phyloP scores from a whole-genome alignment of 768 basidiomycete genomes.

The Lentinula sp. region DNA sequence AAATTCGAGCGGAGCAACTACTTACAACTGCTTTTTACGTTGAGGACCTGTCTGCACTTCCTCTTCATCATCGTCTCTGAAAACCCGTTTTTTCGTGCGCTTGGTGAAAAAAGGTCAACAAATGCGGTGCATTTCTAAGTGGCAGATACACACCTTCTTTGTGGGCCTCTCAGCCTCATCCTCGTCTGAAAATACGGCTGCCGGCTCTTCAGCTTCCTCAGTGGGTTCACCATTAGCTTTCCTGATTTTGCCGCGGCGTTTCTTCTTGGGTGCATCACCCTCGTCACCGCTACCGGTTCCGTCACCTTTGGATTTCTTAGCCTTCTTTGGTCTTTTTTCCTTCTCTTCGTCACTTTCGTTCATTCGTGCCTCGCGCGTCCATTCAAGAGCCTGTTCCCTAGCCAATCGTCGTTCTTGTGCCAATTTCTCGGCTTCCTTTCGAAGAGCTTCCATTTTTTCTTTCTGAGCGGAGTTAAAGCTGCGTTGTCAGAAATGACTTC shows the following conservation, averaged over 20 bases:
- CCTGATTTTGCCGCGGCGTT: slow-evolving; percentile 62
- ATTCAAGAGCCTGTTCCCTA: slow-evolving; percentile 74
- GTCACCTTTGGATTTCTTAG: slow-evolving; percentile 46
- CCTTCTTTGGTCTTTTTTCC: slow-evolving; percentile 56
- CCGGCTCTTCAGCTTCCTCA: slow-evolving; percentile 58
- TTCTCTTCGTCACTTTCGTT: slow-evolving; percentile 76
- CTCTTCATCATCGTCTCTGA: slow-evolving; percentile 75
- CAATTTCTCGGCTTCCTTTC: slow-evolving; percentile 69
- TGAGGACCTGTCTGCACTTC: slow-evolving; percentile 49
- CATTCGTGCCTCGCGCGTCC: slow-evolving; percentile 63
- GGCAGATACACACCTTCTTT: slow-evolving; percentile 51
- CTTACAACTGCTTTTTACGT: slow-evolving; percentile 75
- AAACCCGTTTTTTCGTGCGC: slow-evolving; percentile 62
- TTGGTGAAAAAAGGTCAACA: neutral
- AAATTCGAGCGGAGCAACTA: slow-evolving; percentile 9
- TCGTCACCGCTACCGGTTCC: slow-evolving; percentile 40
- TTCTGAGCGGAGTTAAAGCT: slow-evolving; percentile 32
- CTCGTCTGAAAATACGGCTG: slow-evolving; percentile 60
- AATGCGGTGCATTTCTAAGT: neutral
- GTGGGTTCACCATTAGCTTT: slow-evolving; percentile 42
- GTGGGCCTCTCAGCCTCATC: slow-evolving; percentile 59
- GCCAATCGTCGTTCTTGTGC: slow-evolving; percentile 72
- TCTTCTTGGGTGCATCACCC: slow-evolving; percentile 66
- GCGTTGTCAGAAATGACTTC: neutral
- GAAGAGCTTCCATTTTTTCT: slow-evolving; percentile 55